Evolutionary conservation across 192 early-diverging fungal species (phyloP), one percentile per base, ranked within the genome.

Genomic region (Martensiomyces pterosporus): DNA sequence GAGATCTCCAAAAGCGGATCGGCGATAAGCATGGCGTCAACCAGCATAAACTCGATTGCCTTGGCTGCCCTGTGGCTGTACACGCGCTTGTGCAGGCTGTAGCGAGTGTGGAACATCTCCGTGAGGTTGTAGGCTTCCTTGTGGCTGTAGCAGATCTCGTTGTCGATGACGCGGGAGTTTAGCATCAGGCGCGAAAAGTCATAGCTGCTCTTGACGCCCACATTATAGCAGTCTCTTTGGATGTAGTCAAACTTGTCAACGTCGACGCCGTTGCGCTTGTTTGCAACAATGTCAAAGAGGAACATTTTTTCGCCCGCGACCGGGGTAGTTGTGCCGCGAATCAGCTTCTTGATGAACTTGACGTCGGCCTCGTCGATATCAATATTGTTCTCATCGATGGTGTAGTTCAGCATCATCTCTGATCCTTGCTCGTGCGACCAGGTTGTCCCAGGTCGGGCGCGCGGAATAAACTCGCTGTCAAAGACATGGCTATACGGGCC

Each of bases 401-500:
- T 43, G 47, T 88, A 78, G 25, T 91, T 79, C 19, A 97, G 60
- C 91, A 97, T 92, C 80, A 81, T 85, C 61, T 88, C 82, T 0
- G 89, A 91, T 0, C 82, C 89, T 47, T 85, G 43, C 55, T 92
- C 89, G 45, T 92, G 89, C 47, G 71, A 79, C 87, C 85, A 89
- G 1, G 50, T 44, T 2, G 68, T 52, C 13, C 57, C 79, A 8
- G 81, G 80, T 16, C 66, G 60, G 6, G 64, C 62, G 3, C 64
- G 52, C 24, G 87, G 88, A 52, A 98, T 90, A 57, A 97, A 87
- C 43, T 78, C 78, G 49, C 81, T 83, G 55, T 99, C 96, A 82
- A 99, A 99, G 12, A 94, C 76, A 57, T 99, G 96, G 55, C 87
- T 90, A 64, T 88, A 96, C 1, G 93, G 93, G 9, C 95, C 94